Percentiles rank a stretch among this genome's conserved stretches.
phyloP scores from a whole-genome alignment of 768 basidiomycete genomes.

The Fomitopsis pulvina region DNA sequence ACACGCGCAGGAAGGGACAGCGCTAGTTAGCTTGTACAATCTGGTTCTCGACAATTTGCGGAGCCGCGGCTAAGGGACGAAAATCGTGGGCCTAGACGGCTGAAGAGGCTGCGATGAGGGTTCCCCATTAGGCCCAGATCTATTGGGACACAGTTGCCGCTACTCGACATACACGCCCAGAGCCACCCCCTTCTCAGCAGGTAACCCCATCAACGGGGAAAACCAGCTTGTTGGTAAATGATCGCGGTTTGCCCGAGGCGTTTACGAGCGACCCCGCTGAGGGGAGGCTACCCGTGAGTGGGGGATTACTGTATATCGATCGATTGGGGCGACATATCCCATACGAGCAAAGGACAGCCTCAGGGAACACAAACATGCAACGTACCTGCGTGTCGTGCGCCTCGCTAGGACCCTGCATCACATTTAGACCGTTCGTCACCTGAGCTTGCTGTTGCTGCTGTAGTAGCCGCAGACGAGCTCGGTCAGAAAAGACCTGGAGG shows the following conservation, averaged over 20 bases:
- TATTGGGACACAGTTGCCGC: no score
- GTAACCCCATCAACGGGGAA: no score
- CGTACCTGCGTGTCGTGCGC: slow-evolving; percentile 14
- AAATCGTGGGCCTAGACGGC: no score
- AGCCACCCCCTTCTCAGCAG: no score
- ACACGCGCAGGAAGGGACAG: slow-evolving; percentile 5
- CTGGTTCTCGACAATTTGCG: slow-evolving; percentile 7
- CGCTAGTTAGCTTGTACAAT: slow-evolving; percentile 4
- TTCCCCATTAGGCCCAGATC: background rate
- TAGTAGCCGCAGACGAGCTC: slow-evolving; percentile 51
- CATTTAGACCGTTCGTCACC: background rate
- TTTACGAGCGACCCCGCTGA: slow-evolving; percentile 16
- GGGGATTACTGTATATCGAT: background rate
- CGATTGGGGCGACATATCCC: background rate
- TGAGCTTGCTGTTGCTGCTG: slow-evolving; percentile 28
- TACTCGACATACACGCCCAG: no score
- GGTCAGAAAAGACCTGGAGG: slow-evolving; percentile 44
- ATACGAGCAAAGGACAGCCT: background rate
- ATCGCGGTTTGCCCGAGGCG: no score
- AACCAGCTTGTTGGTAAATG: no score
- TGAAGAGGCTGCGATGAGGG: background rate
- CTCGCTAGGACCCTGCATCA: background rate
- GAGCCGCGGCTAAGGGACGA: background rate
- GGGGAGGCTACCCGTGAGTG: slow-evolving; percentile 14
- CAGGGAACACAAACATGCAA: background rate